Percentiles rank a stretch among this genome's conserved stretches.
Evolutionary conservation across 805 yeast genomes (phyloP).

Genomic region (Spathaspora passalidarum): DNA sequence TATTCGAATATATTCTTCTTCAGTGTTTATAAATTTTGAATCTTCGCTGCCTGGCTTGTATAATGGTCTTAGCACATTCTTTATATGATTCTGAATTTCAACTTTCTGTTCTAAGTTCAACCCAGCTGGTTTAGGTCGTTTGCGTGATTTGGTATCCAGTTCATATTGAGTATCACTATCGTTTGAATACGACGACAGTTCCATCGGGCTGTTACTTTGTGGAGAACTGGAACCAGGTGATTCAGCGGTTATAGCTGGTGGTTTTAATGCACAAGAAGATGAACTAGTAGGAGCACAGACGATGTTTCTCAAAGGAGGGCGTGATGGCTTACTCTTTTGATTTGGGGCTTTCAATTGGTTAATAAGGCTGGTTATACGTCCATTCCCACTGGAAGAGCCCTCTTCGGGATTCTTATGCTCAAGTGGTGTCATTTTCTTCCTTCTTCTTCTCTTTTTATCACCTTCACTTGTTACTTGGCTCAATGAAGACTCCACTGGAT

Average conservation of each 20-base stretch:
- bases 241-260: conserved; percentile 4
- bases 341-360: conserved; percentile 17
- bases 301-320: background rate
- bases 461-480: background rate
- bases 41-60: conserved; percentile 37
- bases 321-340: background rate
- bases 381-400: background rate
- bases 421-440: conserved; percentile 10
- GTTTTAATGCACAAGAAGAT: background rate
- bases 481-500: background rate
- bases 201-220: conserved; percentile 10
- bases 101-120: conserved; percentile 46
- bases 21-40: conserved; percentile 20
- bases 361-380: conserved; percentile 20
- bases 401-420: background rate
- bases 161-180: conserved; percentile 12
- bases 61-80: conserved; percentile 49
- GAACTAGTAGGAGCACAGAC: background rate
- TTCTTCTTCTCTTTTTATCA: conserved; percentile 10
- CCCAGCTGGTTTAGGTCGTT: conserved; percentile 9
- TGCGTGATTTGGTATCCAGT: conserved; percentile 5
- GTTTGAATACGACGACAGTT: conserved; percentile 6
- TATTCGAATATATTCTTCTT: conserved; percentile 50
- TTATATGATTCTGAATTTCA: conserved; percentile 54
- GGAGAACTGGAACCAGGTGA: conserved; percentile 10